Evolutionary conservation across 2,329 filamentous ascomycete species (phyloP).

Genomic region (Coleophoma crateriformis): DNA sequence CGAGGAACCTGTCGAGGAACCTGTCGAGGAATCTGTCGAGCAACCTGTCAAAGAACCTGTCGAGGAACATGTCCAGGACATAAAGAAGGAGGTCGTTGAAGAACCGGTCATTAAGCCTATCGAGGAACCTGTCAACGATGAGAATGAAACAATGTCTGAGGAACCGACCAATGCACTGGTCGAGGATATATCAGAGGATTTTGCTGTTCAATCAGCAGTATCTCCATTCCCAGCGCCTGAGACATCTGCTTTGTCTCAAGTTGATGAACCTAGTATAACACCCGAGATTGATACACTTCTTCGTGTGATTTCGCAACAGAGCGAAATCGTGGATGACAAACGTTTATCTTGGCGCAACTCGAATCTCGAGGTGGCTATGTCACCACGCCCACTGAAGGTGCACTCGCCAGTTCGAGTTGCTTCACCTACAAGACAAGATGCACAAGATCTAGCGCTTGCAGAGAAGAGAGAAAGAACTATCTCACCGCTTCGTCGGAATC

Average conservation of each 20-base stretch:
- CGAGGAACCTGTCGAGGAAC: too few relatives aligned
- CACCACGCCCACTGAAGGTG: not conserved
- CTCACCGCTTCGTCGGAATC: conserved; percentile 2
- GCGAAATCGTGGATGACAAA: conserved; percentile 2
- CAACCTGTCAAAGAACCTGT: not conserved
- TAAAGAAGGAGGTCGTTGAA: too few relatives aligned
- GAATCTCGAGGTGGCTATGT: conserved; percentile 1
- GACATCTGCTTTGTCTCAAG: conserved; percentile 1
- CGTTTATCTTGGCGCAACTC: conserved; percentile 5
- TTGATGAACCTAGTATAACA: conserved; percentile 5
- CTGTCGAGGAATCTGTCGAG: not conserved
- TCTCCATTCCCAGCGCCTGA: not conserved
- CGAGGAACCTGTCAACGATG: not conserved
- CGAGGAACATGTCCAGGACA: not conserved
- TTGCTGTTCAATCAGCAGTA: not conserved
- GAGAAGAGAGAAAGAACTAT: conserved; percentile 1
- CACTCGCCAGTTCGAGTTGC: not conserved
- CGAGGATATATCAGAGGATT: not conserved
- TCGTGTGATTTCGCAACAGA: conserved; percentile 4
- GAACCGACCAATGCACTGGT: not conserved
- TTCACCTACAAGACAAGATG: not conserved
- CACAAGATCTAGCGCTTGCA: not conserved
- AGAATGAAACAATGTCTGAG: too few relatives aligned
- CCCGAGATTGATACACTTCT: conserved; percentile 8
- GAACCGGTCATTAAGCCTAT: not conserved